Evolutionary conservation across 352 stramenopile species (phyloP).

Genomic region (Peronospora farinosa): DNA sequence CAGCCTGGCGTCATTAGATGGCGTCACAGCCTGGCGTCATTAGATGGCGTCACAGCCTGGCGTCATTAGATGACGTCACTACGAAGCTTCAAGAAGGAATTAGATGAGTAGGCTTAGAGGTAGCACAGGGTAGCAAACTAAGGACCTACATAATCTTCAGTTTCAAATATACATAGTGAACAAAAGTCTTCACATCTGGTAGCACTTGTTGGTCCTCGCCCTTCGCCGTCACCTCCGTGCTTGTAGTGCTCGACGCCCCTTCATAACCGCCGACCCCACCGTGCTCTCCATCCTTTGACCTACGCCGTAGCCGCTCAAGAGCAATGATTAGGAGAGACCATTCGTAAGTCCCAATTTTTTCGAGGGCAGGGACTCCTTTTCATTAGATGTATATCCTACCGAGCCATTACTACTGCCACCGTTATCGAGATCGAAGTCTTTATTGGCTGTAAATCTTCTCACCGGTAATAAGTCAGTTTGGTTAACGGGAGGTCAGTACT

Average conservation of each 20-base stretch:
- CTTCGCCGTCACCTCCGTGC: not conserved
- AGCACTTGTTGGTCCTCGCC: constrained; percentile 3
- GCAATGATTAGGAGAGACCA: too few species aligned
- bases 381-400: constrained; percentile 5
- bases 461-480: constrained; percentile 2
- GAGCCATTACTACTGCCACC: not conserved
- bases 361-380: not conserved
- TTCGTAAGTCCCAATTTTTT: too few species aligned
- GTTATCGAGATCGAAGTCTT: constrained; percentile 2
- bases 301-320: not conserved
- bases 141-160: not conserved
- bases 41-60: too few species aligned
- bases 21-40: too few species aligned
- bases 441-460: constrained; percentile 1
- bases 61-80: not conserved
- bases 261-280: too few species aligned
- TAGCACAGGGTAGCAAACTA: constrained; percentile 1
- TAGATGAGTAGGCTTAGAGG: not conserved
- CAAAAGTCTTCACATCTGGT: not conserved
- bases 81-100: not conserved
- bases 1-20: too few species aligned
- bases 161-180: constrained; percentile 3
- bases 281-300: too few species aligned
- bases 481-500: constrained; percentile 1
- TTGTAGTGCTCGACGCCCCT: not conserved